phyloP scores from a whole-genome alignment of 2,329 filamentous ascomycete genomes.

The Apiospora aurea region DNA sequence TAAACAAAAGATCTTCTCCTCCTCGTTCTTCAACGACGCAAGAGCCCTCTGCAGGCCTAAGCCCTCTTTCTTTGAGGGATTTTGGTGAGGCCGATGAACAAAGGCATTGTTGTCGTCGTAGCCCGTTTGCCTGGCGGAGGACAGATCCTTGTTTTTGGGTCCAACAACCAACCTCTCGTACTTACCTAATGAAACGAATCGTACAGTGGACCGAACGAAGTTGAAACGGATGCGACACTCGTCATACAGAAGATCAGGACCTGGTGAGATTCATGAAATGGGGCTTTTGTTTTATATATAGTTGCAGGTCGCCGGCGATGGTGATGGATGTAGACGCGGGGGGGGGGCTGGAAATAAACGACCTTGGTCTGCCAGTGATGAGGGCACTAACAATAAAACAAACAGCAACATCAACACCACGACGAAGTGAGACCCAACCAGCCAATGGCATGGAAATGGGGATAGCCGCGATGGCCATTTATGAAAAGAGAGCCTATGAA shows the following conservation, averaged over 20 bases:
- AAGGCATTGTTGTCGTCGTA: constrained; percentile 17
- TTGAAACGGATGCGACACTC: neutral
- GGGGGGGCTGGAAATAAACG: neutral
- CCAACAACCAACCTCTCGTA: neutral
- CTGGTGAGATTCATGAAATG: neutral
- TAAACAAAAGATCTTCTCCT: neutral
- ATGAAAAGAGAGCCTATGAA: neutral
- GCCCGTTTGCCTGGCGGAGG: neutral
- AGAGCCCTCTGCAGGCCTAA: constrained; percentile 12
- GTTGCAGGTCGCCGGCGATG: neutral
- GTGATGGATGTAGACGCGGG: neutral
- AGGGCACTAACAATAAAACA: neutral
- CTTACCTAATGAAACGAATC: constrained; percentile 12
- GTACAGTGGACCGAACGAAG: neutral
- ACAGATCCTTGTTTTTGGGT: neutral
- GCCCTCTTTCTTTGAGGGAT: neutral
- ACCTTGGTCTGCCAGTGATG: neutral
- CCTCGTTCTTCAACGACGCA: neutral
- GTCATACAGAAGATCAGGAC: neutral
- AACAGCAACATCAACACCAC: neutral
- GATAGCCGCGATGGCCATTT: neutral
- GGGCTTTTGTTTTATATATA: neutral
- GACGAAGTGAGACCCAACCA: neutral
- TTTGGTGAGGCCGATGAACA: constrained; percentile 8
- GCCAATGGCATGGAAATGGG: neutral